These are phyloP conservation scores for Thalassiosira sp. DNA, from an alignment of 352 stramenopile species.

Conservation along the genomic window DNA sequence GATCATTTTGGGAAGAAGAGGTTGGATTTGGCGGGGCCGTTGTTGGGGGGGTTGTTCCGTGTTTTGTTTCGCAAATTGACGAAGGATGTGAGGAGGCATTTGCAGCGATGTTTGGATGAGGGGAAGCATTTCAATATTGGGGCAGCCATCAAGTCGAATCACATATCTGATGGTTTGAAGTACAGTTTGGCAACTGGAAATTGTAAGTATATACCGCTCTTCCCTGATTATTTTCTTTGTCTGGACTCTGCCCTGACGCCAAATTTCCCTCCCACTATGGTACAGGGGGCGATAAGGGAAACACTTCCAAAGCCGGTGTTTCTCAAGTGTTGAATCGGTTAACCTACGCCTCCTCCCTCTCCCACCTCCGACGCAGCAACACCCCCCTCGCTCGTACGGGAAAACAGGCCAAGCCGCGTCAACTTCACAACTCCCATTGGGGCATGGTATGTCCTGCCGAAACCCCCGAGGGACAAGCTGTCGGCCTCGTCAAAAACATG, in stretches of 20 bases:
- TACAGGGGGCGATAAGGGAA: slow-evolving; percentile 81
- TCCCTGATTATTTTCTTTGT: slow-evolving; percentile 8
- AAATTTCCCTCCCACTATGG: slow-evolving; percentile 2
- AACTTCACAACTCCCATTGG: slow-evolving; percentile 99
- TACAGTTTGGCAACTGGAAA: slow-evolving; percentile 99
- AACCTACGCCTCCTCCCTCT: slow-evolving; percentile 98
- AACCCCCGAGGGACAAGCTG: slow-evolving; percentile 93
- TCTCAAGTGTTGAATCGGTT: slow-evolving; percentile 99
- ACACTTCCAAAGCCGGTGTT: slow-evolving; percentile 92
- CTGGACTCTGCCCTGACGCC: slow-evolving; percentile 8
- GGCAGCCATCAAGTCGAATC: slow-evolving; percentile 94
- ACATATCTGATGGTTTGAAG: slow-evolving; percentile 97
- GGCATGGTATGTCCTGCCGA: slow-evolving; percentile 98
- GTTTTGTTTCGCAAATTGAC: slow-evolving; percentile 98
- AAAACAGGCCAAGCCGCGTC: slow-evolving; percentile 98
- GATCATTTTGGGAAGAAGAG: slow-evolving; percentile 99
- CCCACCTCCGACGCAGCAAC: slow-evolving; percentile 97
- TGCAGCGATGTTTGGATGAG: slow-evolving; percentile 88
- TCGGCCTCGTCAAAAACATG: slow-evolving; percentile 91
- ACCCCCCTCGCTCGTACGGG: slow-evolving; percentile 97
- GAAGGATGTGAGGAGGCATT: slow-evolving; percentile 94
- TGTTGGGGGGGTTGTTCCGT: slow-evolving; percentile 97
- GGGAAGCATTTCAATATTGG: slow-evolving; percentile 96
- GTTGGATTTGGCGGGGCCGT: slow-evolving; percentile 96
- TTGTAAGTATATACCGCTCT: slow-evolving; percentile 82